A percentile compares a stretch with the other conserved stretches of the same genome.
Conservation (phyloP, 2,329 filamentous ascomycete genomes). For the Penicillium sp. region DNA sequence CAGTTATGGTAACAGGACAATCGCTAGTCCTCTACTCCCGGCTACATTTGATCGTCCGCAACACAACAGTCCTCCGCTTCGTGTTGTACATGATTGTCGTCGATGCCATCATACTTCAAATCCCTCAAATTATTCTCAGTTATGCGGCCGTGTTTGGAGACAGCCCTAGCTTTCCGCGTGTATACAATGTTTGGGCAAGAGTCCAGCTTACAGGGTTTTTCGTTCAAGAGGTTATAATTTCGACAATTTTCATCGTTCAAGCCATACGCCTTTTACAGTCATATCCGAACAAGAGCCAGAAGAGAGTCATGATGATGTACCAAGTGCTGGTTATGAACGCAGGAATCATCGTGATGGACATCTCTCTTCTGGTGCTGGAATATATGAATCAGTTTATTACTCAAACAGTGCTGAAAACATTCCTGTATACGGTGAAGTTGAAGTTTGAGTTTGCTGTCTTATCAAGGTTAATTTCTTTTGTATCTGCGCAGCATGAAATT, state of each 20-base stretch:
- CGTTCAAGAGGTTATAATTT: conserved; percentile 53
- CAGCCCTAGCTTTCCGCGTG: conserved; percentile 25
- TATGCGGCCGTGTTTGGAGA: conserved; percentile 36
- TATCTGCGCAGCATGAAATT: conserved; percentile 8
- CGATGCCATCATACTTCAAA: conserved; percentile 40
- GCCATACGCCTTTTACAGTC: conserved; percentile 47
- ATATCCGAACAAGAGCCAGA: conserved; percentile 12
- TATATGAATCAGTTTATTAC: conserved; percentile 40
- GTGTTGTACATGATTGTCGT: conserved; percentile 46
- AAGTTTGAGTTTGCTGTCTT: conserved; percentile 51
- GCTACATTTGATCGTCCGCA: conserved; percentile 43
- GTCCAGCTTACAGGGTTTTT: conserved; percentile 57
- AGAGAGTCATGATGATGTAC: not conserved
- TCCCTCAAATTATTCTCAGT: conserved; percentile 43
- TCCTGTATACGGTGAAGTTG: conserved; percentile 47
- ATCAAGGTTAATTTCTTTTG: conserved; percentile 39
- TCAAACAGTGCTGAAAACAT: conserved; percentile 43
- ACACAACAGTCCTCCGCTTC: conserved; percentile 33
- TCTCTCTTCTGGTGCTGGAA: conserved; percentile 40
- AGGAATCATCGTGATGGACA: conserved; percentile 44
- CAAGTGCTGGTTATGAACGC: conserved; percentile 48
- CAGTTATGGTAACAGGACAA: conserved; percentile 46
- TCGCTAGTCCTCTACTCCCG: conserved; percentile 48
- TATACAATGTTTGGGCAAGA: conserved; percentile 49
- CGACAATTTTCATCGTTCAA: conserved; percentile 51